These are phyloP conservation scores for Podospora comata DNA, from an alignment of 495 filamentous ascomycete genomes.

Conservation along the genomic window DNA sequence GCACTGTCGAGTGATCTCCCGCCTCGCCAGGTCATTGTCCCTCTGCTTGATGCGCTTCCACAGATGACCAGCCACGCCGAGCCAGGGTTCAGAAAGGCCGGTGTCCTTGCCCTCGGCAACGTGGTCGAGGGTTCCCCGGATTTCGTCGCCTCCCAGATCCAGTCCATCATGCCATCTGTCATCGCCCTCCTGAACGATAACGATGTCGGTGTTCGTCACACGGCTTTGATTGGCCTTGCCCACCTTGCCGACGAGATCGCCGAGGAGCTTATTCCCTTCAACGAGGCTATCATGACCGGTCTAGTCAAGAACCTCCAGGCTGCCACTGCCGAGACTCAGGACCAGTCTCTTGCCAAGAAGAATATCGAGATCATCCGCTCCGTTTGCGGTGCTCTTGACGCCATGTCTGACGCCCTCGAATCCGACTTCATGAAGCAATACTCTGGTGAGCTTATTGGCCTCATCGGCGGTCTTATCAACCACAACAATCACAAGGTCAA, in stretches of 20 bases:
- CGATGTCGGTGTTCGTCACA: slow-evolving; percentile 77
- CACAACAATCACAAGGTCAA: slow-evolving; percentile 88
- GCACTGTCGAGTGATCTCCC: slow-evolving; percentile 82
- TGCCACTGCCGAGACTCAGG: slow-evolving; percentile 52
- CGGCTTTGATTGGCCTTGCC: slow-evolving; percentile 80
- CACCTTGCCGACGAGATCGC: slow-evolving; percentile 89
- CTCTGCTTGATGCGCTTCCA: slow-evolving; percentile 78
- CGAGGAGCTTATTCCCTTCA: slow-evolving; percentile 79
- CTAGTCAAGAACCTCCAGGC: slow-evolving; percentile 85
- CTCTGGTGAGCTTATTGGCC: slow-evolving; percentile 74
- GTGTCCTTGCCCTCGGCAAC: slow-evolving; percentile 87
- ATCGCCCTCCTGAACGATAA: slow-evolving; percentile 80
- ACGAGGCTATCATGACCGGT: slow-evolving; percentile 75
- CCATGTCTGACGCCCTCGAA: slow-evolving; percentile 85
- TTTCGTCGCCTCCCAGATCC: slow-evolving; percentile 86
- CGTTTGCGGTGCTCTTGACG: slow-evolving; percentile 86
- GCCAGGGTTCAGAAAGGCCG: slow-evolving; percentile 78
- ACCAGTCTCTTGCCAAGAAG: slow-evolving; percentile 58
- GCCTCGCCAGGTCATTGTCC: slow-evolving; percentile 91
- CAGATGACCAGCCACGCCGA: slow-evolving; percentile 70
- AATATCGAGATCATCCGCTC: slow-evolving; percentile 82
- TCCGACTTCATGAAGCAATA: slow-evolving; percentile 76
- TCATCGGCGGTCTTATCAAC: slow-evolving; percentile 74
- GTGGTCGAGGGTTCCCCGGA: slow-evolving; percentile 96
- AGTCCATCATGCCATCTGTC: slow-evolving; percentile 80